A percentile compares a stretch with the other conserved stretches of the same genome.
These are phyloP conservation scores for Fraxinus cuspidata DNA, from an alignment of 257 asterid species.

Conservation along the genomic window DNA sequence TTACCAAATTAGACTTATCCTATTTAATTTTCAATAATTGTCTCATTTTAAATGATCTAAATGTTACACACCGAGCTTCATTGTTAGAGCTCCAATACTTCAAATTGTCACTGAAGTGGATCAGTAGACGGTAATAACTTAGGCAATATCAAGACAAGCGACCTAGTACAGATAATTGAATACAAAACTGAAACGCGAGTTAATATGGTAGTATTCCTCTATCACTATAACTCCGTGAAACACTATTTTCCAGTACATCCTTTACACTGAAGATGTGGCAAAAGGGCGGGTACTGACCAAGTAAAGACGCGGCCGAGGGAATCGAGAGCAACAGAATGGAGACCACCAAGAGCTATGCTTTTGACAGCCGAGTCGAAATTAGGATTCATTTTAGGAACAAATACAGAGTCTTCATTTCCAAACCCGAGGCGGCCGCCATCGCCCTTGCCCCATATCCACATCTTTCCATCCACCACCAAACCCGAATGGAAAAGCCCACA, in stretches of 20 bases:
- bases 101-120: neutral
- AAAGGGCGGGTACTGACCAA: slow-evolving; percentile 59
- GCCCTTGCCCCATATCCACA: slow-evolving; percentile 97
- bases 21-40: neutral
- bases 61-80: neutral
- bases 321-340: slow-evolving; percentile 84
- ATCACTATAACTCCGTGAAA: neutral
- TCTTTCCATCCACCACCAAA: slow-evolving; percentile 66
- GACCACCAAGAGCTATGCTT: slow-evolving; percentile 83
- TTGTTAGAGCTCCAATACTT: neutral
- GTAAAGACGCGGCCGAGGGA: slow-evolving; percentile 75
- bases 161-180: neutral
- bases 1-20: neutral
- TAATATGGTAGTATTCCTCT: neutral
- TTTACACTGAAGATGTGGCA: neutral
- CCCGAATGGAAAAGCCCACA: slow-evolving; percentile 94
- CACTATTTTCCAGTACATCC: neutral
- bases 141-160: neutral
- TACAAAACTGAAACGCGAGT: neutral
- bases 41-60: neutral
- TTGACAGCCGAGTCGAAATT: slow-evolving; percentile 40
- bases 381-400: slow-evolving; percentile 68
- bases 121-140: neutral
- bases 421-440: slow-evolving; percentile 96
- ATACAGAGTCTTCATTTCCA: slow-evolving; percentile 72